These are phyloP conservation scores for Trichoderma virens DNA, from an alignment of 495 filamentous ascomycete species.

Conservation along the genomic window DNA sequence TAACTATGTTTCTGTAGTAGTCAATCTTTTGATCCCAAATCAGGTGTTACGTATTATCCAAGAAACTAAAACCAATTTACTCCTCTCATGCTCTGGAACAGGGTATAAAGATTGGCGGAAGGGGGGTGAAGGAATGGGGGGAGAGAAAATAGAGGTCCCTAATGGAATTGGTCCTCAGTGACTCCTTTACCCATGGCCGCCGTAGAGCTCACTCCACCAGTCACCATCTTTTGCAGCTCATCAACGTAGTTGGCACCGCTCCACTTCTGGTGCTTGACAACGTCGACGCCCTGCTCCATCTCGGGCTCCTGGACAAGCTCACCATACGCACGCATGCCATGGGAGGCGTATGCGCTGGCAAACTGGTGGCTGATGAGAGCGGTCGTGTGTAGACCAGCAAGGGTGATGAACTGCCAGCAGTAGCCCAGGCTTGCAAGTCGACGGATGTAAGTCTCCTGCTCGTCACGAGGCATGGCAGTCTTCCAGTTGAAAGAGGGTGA, in stretches of 20 bases:
- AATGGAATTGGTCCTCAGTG: constrained; percentile 88
- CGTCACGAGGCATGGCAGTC: constrained; percentile 82
- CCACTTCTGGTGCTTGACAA: constrained; percentile 99
- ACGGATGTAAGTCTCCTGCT: constrained; percentile 95
- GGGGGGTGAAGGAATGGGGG: not conserved
- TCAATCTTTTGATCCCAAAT: too few species aligned
- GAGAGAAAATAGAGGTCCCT: not conserved
- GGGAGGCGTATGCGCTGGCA: constrained; percentile 66
- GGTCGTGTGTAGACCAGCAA: constrained; percentile 93
- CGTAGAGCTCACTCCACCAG: constrained; percentile 82
- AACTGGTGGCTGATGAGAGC: constrained; percentile 86
- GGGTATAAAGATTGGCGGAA: not conserved
- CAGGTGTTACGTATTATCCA: too few species aligned
- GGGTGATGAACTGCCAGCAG: constrained; percentile 99
- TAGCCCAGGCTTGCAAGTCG: constrained; percentile 83
- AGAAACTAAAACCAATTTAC: not conserved
- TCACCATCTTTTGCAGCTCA: constrained; percentile 94
- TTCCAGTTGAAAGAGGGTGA: constrained; percentile 99
- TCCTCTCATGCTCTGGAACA: not conserved
- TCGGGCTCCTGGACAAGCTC: constrained; percentile 96
- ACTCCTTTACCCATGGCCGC: constrained; percentile 96
- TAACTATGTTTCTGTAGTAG: not conserved
- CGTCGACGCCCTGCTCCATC: constrained; percentile 82
- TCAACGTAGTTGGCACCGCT: constrained; percentile 90
- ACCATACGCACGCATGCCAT: constrained; percentile 94